Evolutionary conservation across 169 alveolate genomes (phyloP).

Genomic region (Plasmodium gallinaceum): DNA sequence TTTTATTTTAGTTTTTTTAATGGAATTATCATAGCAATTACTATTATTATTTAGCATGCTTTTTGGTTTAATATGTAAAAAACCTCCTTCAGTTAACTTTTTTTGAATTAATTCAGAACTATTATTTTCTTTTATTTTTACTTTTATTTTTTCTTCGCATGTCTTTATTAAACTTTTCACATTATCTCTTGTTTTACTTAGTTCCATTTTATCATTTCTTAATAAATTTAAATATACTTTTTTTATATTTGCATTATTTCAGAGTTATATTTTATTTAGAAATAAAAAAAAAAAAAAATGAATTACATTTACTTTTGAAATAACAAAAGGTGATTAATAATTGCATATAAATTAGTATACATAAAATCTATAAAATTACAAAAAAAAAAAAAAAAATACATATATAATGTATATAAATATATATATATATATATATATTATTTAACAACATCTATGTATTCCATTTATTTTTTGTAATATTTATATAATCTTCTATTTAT

Average conservation of each 20-base stretch:
- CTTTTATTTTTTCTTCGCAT: conserved; percentile 14
- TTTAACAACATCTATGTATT: neutral
- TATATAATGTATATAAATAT: neutral
- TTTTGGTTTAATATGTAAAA: neutral
- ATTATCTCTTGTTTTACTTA: neutral
- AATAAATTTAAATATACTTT: neutral
- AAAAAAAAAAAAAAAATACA: neutral
- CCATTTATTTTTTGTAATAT: too few species aligned
- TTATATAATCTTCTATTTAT: too few species aligned
- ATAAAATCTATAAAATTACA: neutral
- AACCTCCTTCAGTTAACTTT: neutral
- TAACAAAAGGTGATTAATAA: neutral
- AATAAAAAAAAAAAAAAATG: neutral
- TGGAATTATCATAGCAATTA: neutral
- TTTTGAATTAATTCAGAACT: neutral
- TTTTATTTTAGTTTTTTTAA: conserved; percentile 37
- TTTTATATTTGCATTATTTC: conserved; percentile 11
- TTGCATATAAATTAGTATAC: neutral
- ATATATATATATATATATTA: neutral
- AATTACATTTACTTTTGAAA: conserved; percentile 1
- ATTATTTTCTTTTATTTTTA: neutral
- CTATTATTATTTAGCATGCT: conserved; percentile 7
- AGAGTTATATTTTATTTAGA: neutral
- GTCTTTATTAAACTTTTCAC: neutral
- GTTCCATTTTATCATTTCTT: conserved; percentile 9